Evolutionary conservation across 352 stramenopile genomes (phyloP), one percentile per base, ranked within the genome.

Genomic region (Elongisporangium anandrum): DNA sequence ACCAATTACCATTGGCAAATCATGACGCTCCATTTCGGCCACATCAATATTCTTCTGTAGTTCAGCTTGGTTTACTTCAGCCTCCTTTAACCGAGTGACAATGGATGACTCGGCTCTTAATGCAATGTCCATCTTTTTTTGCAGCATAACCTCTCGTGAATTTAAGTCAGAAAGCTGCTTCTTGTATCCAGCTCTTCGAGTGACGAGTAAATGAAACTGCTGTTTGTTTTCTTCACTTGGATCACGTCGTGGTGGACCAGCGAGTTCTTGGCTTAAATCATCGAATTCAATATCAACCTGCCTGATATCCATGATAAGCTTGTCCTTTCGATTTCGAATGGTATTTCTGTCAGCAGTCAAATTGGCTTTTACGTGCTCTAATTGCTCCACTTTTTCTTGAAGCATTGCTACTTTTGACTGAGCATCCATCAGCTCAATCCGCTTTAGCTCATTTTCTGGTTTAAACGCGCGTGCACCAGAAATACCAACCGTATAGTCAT

Each of bases 161-260:
- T 82, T 77, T 1, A 88, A 49, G 20, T 77, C 68, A 15, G 68
- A 51, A 22, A 93, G 63, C 20, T 88, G 78, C 52, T 85, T 73
- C 52, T 79, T 78, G 24, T 77, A 78, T 0, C 1, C 64, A 1
- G 73, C 69, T 63, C 70, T 60, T 4, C 79, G 59, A 0, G 77
- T 75, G 17, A 88, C 72, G 3, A 91, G 51, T 0, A 69, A 65
- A 61, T 91, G 79, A 38, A 91, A 81, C 22, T 86, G 74, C 22
- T 68, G 60, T 12, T 90, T 89, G 49, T 93, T 72, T 16, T 60
- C 47, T 39, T 92, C 81, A 0, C 61, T 79, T 4, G 84, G 75
- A 19, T 93, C 81, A 39, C 84, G 69, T 21, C 84, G 72, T 3
- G 84, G 79, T 0, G 84, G 84, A 5, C 84, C 84, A 10, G 78